These are phyloP conservation scores for Seiridium cupressi DNA, from an alignment of 2,329 filamentous ascomycete genomes.

Conservation along the genomic window DNA sequence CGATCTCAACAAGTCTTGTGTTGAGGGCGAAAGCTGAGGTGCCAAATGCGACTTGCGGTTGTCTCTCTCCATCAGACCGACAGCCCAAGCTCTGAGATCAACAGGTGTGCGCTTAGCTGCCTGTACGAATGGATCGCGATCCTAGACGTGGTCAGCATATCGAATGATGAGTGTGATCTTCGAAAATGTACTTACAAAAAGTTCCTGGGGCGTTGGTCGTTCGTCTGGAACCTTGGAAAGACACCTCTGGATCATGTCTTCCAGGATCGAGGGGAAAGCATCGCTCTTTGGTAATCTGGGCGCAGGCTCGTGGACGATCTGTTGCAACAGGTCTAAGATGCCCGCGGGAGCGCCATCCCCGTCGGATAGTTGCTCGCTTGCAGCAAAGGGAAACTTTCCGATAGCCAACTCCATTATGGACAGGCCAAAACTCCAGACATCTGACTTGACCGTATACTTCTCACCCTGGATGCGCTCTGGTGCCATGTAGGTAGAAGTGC, in stretches of 20 bases:
- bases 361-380: slow-evolving; percentile 68
- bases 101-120: slow-evolving; percentile 96
- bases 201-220: slow-evolving; percentile 86
- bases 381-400: slow-evolving; percentile 91
- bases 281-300: slow-evolving; percentile 95
- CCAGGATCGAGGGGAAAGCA: slow-evolving; percentile 90
- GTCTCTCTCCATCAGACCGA: slow-evolving; percentile 89
- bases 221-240: slow-evolving; percentile 85
- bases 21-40: slow-evolving; percentile 75
- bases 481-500: slow-evolving; percentile 98
- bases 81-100: slow-evolving; percentile 88
- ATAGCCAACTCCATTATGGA: slow-evolving; percentile 97
- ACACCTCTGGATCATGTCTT: slow-evolving; percentile 97
- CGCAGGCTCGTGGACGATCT: slow-evolving; percentile 95
- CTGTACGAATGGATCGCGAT: slow-evolving; percentile 90
- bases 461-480: slow-evolving; percentile 96
- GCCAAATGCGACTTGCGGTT: slow-evolving; percentile 93
- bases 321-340: slow-evolving; percentile 92
- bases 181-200: slow-evolving; percentile 67
- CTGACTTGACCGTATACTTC: slow-evolving; percentile 95
- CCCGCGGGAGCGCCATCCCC: slow-evolving; percentile 83
- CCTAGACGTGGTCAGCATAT: slow-evolving; percentile 49
- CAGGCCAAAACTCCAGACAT: slow-evolving; percentile 97
- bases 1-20: slow-evolving; percentile 70
- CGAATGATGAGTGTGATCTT: neutral